A percentile compares a stretch with the other conserved stretches of the same genome.
Evolutionary conservation across 257 asterid species (phyloP).

Genomic region (Nicotiana knightiana): DNA sequence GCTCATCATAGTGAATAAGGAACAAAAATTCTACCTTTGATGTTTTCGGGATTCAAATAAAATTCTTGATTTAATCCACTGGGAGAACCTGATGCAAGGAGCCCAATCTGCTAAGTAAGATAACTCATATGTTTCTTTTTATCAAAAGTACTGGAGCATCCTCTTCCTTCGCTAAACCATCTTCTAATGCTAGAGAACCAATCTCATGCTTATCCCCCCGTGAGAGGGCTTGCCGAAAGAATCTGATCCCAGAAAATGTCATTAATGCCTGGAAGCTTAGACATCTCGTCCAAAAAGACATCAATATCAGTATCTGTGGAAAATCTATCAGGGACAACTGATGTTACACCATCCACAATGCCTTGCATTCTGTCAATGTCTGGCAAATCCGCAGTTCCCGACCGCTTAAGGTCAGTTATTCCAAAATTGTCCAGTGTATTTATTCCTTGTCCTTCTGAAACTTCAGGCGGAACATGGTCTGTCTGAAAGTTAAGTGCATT

Average conservation of each 20-base stretch:
- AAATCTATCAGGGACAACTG: constrained; percentile 31
- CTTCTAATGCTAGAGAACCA: constrained; percentile 22
- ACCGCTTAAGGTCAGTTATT: constrained; percentile 20
- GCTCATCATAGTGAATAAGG: neutral
- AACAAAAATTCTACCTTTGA: constrained; percentile 2
- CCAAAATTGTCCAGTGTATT: constrained; percentile 17
- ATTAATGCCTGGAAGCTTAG: constrained; percentile 60
- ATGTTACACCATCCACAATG: constrained; percentile 35
- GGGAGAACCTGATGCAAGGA: constrained; percentile 43
- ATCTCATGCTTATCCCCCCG: constrained; percentile 42
- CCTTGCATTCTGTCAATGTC: constrained; percentile 29
- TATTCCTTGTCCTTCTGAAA: constrained; percentile 25
- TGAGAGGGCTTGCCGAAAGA: constrained; percentile 48
- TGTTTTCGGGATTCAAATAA: neutral
- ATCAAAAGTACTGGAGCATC: constrained; percentile 42
- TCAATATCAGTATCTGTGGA: constrained; percentile 43
- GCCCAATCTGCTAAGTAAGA: constrained; percentile 60
- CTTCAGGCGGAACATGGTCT: constrained; percentile 21
- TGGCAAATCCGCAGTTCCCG: constrained; percentile 23
- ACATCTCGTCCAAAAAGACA: constrained; percentile 37
- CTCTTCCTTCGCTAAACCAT: constrained; percentile 15
- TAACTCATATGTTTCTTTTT: constrained; percentile 34
- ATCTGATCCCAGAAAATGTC: constrained; percentile 83
- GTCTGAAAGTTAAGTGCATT: constrained; percentile 7
- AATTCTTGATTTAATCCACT: neutral